Evolutionary conservation across 2,329 filamentous ascomycete species (phyloP).

Genomic region (Fusarium protoensiforme): DNA sequence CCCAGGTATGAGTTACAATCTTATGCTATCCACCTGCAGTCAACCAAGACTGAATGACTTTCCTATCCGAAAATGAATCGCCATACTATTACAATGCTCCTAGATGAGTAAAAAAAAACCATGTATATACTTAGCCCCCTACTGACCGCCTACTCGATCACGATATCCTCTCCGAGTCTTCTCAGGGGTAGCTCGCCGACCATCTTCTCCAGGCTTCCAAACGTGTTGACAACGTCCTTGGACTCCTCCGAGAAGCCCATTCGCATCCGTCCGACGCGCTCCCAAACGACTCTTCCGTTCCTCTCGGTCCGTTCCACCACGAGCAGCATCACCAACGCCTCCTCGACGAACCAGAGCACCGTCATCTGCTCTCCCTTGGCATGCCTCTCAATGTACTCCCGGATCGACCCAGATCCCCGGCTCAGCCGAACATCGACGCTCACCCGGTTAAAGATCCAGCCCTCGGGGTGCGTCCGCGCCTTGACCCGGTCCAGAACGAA

Average conservation of each 20-base stretch:
- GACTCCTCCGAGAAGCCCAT: constrained; percentile 49
- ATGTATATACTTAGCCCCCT: not conserved
- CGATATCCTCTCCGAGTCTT: constrained; percentile 46
- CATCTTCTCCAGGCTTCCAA: constrained; percentile 46
- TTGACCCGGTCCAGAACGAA: constrained; percentile 50
- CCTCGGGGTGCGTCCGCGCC: constrained; percentile 44
- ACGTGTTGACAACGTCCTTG: constrained; percentile 46
- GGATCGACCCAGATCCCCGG: constrained; percentile 41
- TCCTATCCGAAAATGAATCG: not conserved
- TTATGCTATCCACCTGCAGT: not conserved
- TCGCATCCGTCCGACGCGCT: constrained; percentile 49
- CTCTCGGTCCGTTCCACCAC: constrained; percentile 45
- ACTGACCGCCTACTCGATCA: constrained; percentile 44
- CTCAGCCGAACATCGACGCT: constrained; percentile 49
- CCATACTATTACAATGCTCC: constrained; percentile 25
- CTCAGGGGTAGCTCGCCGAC: constrained; percentile 47
- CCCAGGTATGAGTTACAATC: not conserved
- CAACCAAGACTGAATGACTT: not conserved
- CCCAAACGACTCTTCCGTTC: constrained; percentile 40
- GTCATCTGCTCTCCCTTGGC: constrained; percentile 51
- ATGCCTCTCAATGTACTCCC: constrained; percentile 49
- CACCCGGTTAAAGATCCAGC: constrained; percentile 51
- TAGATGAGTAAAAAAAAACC: not conserved
- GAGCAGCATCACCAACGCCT: constrained; percentile 47
- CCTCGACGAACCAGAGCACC: constrained; percentile 50